These are phyloP conservation scores for Paraphaeosphaeria sporulosa DNA, from an alignment of 2,329 filamentous ascomycete species.

Conservation along the genomic window DNA sequence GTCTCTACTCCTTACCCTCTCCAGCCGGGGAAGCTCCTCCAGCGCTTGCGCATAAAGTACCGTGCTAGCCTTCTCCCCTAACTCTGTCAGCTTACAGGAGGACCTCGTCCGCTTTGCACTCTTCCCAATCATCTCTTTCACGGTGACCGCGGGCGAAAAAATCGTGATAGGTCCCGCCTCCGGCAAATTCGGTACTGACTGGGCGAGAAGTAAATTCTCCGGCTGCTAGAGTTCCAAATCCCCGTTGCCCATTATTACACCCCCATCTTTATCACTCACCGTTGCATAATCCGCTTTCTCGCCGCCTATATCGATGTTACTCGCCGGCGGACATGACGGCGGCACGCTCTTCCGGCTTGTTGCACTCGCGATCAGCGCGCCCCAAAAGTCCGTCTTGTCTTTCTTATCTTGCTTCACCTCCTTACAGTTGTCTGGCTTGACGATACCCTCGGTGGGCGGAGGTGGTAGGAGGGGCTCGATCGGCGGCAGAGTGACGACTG, in stretches of 20 bases:
- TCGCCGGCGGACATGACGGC: constrained; percentile 28
- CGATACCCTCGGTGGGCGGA: constrained; percentile 19
- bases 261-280: constrained; percentile 12
- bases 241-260: constrained; percentile 13
- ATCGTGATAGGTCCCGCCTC: background rate
- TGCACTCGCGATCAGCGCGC: constrained; percentile 34
- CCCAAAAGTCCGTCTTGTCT: constrained; percentile 34
- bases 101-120: constrained; percentile 16
- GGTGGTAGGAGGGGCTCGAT: background rate
- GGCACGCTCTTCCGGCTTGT: constrained; percentile 29
- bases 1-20: constrained; percentile 28
- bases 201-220: too few relatives aligned
- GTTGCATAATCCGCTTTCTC: background rate
- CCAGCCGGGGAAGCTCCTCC: constrained; percentile 27
- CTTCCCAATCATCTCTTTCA: constrained; percentile 21
- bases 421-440: constrained; percentile 24
- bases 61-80: background rate
- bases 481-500: background rate
- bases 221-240: constrained; percentile 4
- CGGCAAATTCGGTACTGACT: too few relatives aligned
- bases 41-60: constrained; percentile 8
- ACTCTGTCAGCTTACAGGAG: background rate
- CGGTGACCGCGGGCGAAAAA: constrained; percentile 8
- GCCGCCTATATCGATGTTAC: constrained; percentile 14
- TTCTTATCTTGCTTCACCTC: constrained; percentile 14